Evolutionary conservation across 768 basidiomycete species (phyloP).

Genomic region (Termitomyces sp.): DNA sequence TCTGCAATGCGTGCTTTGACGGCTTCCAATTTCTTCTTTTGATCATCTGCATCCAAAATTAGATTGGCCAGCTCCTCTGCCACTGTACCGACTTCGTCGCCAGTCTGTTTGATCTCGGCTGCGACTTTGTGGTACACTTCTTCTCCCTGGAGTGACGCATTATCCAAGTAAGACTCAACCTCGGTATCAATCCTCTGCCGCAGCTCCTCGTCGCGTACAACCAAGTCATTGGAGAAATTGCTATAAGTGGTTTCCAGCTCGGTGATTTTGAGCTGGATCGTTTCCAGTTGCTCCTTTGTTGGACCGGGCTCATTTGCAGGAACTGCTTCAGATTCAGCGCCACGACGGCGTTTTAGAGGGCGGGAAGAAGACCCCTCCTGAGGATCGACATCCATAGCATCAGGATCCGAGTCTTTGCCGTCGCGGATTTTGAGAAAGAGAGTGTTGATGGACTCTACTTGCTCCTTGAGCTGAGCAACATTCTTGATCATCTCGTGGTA

Average conservation of each 20-base stretch:
- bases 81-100: constrained; percentile 17
- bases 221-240: constrained; percentile 20
- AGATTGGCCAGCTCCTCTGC: constrained; percentile 16
- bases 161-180: constrained; percentile 16
- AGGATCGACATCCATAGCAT: constrained; percentile 14
- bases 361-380: background rate
- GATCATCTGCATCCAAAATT: constrained; percentile 9
- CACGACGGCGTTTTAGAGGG: constrained; percentile 25
- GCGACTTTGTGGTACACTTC: constrained; percentile 5
- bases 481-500: constrained; percentile 19
- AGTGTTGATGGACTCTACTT: constrained; percentile 19
- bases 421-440: constrained; percentile 11
- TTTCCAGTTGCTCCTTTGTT: background rate
- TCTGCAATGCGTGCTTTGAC: constrained; percentile 2
- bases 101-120: constrained; percentile 15
- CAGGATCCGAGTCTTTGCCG: background rate
- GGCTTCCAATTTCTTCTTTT: constrained; percentile 3
- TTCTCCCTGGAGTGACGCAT: background rate
- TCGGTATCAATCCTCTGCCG: constrained; percentile 16
- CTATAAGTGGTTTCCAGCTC: background rate
- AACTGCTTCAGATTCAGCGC: constrained; percentile 7
- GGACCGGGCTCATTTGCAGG: background rate
- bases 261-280: background rate
- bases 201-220: constrained; percentile 15
- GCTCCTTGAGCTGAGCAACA: constrained; percentile 18